Base-by-base conservation (phyloP, 2,329 filamentous ascomycete genomes). In the Neonectria punicea region DNA sequence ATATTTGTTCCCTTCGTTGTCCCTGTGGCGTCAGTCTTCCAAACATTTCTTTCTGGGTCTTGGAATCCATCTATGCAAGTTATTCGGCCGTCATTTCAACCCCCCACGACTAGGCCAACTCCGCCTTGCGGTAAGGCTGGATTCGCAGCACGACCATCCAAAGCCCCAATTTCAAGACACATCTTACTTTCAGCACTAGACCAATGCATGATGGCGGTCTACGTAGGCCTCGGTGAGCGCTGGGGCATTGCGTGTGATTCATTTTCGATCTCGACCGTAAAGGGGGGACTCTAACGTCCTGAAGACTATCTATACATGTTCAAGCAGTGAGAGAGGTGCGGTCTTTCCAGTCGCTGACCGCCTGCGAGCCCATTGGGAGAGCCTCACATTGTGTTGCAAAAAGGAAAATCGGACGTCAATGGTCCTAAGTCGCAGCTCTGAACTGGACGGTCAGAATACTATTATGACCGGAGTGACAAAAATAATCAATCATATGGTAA, bases 401-500 rank as follows among this genome's bases (percentile, higher is more conserved):
- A 39, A 16, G 5, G 16, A 39, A n/a, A 16, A 16, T 14, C 9
- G 30, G 30, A 25, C 25, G 25, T 25, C 25, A 25, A 25, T 25
- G 25, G 25, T 25, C 25, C 25, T 25, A 25, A 25, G 25, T 5
- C 25, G 5, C 25, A 25, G 25, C 25, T 25, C 4, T 25, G 5
- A 25, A 25, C 25, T 6, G 25, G 25, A 25, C 6, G 5, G 32
- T 34, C 4, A 11, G 22, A 28, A 25, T 22, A 14, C 13, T 25
- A 10, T 49, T 16, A 39, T 11, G 25, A 30, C 3, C 25, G n/a
- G 16, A 50, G 25, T 50, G 25, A 30, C 46, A 47, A 50, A 50
- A 50, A 50, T 50, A 32, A 18, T 32, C 47, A 50, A 50, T 50
- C 47, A 50, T 50, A 50, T 50, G 47, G 46, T 28, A n/a, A 46